These are phyloP conservation scores for Boletellus deceptivus DNA, from an alignment of 1,284 basidiomycete species.

Conservation along the genomic window DNA sequence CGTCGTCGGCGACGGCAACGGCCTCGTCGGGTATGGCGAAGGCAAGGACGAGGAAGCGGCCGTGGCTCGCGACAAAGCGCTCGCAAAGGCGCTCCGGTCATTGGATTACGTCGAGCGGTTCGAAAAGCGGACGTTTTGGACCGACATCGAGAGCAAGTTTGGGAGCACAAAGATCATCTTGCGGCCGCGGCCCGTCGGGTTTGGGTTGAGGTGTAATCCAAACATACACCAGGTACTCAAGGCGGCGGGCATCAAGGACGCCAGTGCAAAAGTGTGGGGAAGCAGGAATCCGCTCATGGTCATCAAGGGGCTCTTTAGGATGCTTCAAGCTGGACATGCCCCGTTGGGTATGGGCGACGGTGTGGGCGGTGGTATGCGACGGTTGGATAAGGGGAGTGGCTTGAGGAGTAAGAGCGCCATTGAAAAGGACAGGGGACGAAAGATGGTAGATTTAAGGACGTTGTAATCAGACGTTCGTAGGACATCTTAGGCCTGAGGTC, in stretches of 20 bases:
- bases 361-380: slow-evolving; percentile 65
- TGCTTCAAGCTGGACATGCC: slow-evolving; percentile 71
- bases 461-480: slow-evolving; percentile 28
- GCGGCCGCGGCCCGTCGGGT: slow-evolving; percentile 89
- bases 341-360: slow-evolving; percentile 78
- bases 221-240: slow-evolving; percentile 86
- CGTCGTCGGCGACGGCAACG: slow-evolving; percentile 84
- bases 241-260: slow-evolving; percentile 92
- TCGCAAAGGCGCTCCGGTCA: slow-evolving; percentile 68
- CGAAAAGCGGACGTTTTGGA: slow-evolving; percentile 90
- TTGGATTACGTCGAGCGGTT: slow-evolving; percentile 91
- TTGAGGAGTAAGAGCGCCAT: slow-evolving; percentile 61
- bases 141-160: slow-evolving; percentile 81
- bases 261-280: slow-evolving; percentile 92
- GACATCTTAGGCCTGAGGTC: no score
- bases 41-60: slow-evolving; percentile 71
- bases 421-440: slow-evolving; percentile 72
- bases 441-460: slow-evolving; percentile 57
- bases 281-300: slow-evolving; percentile 78
- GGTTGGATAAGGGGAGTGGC: slow-evolving; percentile 66
- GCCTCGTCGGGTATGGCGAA: slow-evolving; percentile 88
- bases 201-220: slow-evolving; percentile 89
- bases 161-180: slow-evolving; percentile 84
- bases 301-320: slow-evolving; percentile 48
- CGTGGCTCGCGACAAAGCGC: slow-evolving; percentile 64